Percentiles rank a stretch among this genome's conserved stretches.
Evolutionary conservation across 495 filamentous ascomycete genomes (phyloP).

Genomic region (Cenococcum geophilum): DNA sequence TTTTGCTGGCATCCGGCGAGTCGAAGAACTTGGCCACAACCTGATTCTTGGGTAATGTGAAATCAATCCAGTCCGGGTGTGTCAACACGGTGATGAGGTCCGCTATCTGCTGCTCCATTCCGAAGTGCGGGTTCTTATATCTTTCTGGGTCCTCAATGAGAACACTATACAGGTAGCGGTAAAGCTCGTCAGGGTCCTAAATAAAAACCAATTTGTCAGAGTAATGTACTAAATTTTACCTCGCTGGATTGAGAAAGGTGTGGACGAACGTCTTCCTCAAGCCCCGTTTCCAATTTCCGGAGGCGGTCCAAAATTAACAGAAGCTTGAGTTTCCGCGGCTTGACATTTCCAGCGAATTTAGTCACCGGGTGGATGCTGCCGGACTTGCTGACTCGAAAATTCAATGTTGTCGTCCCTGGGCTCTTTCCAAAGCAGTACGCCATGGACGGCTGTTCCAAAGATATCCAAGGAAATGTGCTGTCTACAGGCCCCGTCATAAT

Average conservation of each 20-base stretch:
- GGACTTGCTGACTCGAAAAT: constrained; percentile 49
- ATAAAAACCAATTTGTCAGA: constrained; percentile 20
- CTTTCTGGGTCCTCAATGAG: constrained; percentile 44
- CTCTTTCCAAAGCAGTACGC: constrained; percentile 52
- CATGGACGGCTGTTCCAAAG: constrained; percentile 60
- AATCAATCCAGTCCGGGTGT: constrained; percentile 60
- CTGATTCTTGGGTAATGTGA: constrained; percentile 56
- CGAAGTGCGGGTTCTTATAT: constrained; percentile 42
- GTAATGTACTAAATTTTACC: constrained; percentile 12
- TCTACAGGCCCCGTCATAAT: constrained; percentile 31
- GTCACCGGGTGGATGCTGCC: constrained; percentile 45
- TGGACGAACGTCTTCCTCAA: constrained; percentile 53
- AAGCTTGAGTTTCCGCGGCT: constrained; percentile 50
- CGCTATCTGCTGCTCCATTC: constrained; percentile 59
- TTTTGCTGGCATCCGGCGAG: constrained; percentile 44
- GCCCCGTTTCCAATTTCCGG: constrained; percentile 48
- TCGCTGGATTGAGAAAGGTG: background rate
- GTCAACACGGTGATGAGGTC: constrained; percentile 61
- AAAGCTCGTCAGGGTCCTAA: constrained; percentile 35
- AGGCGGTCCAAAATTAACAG: constrained; percentile 50
- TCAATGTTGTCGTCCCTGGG: constrained; percentile 57
- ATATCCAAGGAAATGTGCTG: constrained; percentile 52
- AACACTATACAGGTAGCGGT: constrained; percentile 38
- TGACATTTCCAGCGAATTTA: constrained; percentile 46
- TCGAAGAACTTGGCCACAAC: constrained; percentile 59